A percentile compares a stretch with the other conserved stretches of the same genome.
Evolutionary conservation across 176 grass and related monocot species (phyloP).

Genomic region (Aegilops speltoides): DNA sequence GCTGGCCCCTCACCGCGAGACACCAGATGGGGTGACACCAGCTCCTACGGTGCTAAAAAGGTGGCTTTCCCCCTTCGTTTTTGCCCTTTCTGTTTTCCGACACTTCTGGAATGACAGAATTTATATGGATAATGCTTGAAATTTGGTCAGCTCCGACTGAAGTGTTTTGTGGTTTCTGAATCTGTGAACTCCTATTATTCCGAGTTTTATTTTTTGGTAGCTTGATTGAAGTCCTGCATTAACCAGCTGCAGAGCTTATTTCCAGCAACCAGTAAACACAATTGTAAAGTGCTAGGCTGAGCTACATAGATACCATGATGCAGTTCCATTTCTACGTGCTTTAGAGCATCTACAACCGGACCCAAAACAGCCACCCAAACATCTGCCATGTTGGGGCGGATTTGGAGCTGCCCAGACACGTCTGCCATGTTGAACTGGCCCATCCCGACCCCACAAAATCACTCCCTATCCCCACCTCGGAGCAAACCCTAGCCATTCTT

Average conservation of each 20-base stretch:
- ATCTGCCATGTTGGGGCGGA: too few relatives aligned
- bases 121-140: neutral
- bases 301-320: neutral
- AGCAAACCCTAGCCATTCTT: too few relatives aligned
- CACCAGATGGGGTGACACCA: slow-evolving; percentile 69
- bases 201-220: neutral
- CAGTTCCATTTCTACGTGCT: neutral
- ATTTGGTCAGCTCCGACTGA: neutral
- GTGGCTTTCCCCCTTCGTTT: slow-evolving; percentile 23
- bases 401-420: too few relatives aligned
- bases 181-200: neutral
- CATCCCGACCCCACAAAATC: too few relatives aligned
- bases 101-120: slow-evolving; percentile 15
- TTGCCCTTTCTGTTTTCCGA: neutral
- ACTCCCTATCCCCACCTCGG: too few relatives aligned
- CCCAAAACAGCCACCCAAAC: too few relatives aligned
- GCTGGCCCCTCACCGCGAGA: slow-evolving; percentile 42
- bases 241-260: neutral
- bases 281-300: neutral
- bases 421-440: too few relatives aligned
- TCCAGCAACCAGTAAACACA: slow-evolving; percentile 1
- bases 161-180: neutral
- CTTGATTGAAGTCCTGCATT: neutral
- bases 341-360: neutral
- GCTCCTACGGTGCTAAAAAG: slow-evolving; percentile 89